Evolutionary conservation across 2,329 filamentous ascomycete genomes (phyloP), one percentile per base, ranked within the genome.

Genomic region (Fusarium humuli): DNA sequence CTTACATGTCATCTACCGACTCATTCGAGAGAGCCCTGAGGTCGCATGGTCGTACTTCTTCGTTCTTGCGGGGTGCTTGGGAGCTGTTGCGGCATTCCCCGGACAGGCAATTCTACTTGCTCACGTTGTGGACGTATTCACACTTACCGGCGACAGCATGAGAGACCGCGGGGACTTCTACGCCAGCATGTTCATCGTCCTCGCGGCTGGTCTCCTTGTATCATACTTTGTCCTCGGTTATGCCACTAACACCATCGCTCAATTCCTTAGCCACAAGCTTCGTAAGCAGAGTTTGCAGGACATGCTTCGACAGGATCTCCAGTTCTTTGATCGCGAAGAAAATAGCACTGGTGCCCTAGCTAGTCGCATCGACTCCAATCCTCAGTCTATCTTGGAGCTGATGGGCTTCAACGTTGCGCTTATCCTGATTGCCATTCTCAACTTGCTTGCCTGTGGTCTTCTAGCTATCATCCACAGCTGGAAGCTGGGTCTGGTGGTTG

Each of bases 141-240:
- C 75, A 4, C 61, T 80, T 4, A 70, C 73, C 7, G 76, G 77
- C 3, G 69, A 77, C 3, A 75, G 66, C 6, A 79, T 82, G 77
- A 74, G 74, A 8, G 64, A 76, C 4, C 73, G 74, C 2, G 86
- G 85, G 11, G 81, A 88, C 71, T 88, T 87, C 70, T 87, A 81
- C 76, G 82, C 86, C 0, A 78, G 82, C 54, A 88, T 88, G 85
- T 88, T 88, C 65, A 82, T 86, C 46, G 79, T 87, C 2, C 70
- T 86, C 40, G 84, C 85, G 5, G 77, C 79, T 6, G 84, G 80
- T 5, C 78, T 80, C n/a, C 76, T 85, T 2, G 48, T 85, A 2
- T 77, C 80, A 12, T 88, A 87, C 69, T 81, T 81, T 47, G 47
- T 70, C 11, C 69, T 82, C 37, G 81, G 82, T 3, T 81, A 73